Base-by-base conservation (phyloP, 257 asterid genomes). In the Ophiorrhiza pumila region DNA sequence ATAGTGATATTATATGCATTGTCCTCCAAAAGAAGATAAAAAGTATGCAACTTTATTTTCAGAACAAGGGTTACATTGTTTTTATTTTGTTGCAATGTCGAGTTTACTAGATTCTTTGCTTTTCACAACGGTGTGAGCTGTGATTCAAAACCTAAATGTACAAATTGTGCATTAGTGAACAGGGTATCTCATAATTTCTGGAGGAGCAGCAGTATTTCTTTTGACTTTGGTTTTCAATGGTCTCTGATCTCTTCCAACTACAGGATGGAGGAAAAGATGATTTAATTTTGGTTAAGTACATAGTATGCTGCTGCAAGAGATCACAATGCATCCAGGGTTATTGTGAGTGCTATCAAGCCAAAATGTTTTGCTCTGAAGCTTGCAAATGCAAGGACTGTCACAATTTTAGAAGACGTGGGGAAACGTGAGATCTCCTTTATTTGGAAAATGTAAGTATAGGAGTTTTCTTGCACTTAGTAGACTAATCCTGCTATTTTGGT, bases 221-320 rank as follows among this genome's bases (percentile, higher is more conserved):
- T 34, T 61, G 12, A 35, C 46, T 61, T 17, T 35, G 7, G 41
- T 3, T 12, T 27, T 31, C 41, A 47, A 45, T 13, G 59, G 45
- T 61, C 12, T 39, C 6, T n/a, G 56, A 68, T 22, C 47, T 49
- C 13, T 49, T 68, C 72, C 72, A 35, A 50, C 25, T 61, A 70
- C 71, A 80, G 83, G 78, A 71, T 78, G 77, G 79, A 43, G 67
- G 72, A 57, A 78, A 65, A 75, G 74, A 80, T 60, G 64, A 63
- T 66, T 55, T 80, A 55, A 49, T 67, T 43, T 35, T 76, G 37
- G 61, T 27, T 10, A 80, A 76, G 74, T 70, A 71, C 23, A 74
- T 77, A 73, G 81, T 77, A 53, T 80, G 84, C 35, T 78, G 69
- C 74, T 77, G 81, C 82, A 80, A 80, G 81, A 80, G 72, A 77